Base-by-base conservation (phyloP, 2,329 filamentous ascomycete genomes). In the Hysterium pulicare region DNA sequence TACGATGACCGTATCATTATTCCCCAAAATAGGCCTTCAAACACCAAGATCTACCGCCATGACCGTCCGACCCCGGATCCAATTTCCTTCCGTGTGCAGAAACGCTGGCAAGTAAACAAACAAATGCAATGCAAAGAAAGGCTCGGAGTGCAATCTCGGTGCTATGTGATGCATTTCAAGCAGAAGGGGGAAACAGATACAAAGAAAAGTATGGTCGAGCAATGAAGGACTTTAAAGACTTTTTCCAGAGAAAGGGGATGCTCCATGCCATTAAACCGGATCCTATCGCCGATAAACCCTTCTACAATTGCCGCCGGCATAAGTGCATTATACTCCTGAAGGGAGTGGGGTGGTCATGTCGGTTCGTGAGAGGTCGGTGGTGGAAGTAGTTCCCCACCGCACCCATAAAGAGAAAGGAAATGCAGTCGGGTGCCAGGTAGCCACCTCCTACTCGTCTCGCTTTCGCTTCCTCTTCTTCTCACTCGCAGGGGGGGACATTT, bases 391-490 rank as follows among this genome's bases (percentile, higher is more conserved):
- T 13, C 20, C 31, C 10, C 21, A 32, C 21, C 23, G 26, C 21
- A 23, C 24, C 30, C 41, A 34, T 21, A 39, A 20, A 41, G 30
- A 48, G 48, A 44, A 57, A 57, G 45, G 24, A 47, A 50, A 54
- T 28, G 34, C 37, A 43, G 33, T 28, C 26, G n/a, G n/a, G n/a
- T n/a, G n/a, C n/a, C n/a, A n/a, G n/a, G n/a, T n/a, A n/a, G n/a
- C 38, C 32, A 43, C 38, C 24, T 23, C 46, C 49, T 78, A 78
- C 54, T 75, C 72, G 48, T 78, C 73, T 64, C 87, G 83, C 81
- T 84, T 87, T 70, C 83, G 78, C 84, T 91, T 93, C 78, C 87
- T 87, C 58, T 72, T 71, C 50, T 71, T 71, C 44, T 74, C 55
- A 32, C 43, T 41, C 9, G 62, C 61, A 38, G 51, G 63, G 38